Evolutionary conservation across 1,284 basidiomycete genomes (phyloP), one percentile per base, ranked within the genome.

Genomic region (Rhodotorula sp.): DNA sequence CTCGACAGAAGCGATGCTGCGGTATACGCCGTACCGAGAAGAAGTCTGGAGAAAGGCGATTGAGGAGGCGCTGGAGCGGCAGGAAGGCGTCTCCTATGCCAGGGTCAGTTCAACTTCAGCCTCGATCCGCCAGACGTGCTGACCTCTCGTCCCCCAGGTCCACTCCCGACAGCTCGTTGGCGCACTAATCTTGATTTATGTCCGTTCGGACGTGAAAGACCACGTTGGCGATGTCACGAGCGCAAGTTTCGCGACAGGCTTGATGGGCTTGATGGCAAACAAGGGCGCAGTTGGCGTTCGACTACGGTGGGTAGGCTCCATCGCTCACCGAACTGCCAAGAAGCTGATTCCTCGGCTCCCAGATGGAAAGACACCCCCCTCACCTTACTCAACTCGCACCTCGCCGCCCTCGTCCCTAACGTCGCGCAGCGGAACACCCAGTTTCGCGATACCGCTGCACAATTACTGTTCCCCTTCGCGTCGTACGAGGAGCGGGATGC

Each of bases 361-460:
- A 86, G 92, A 15, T 83, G 98, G 51, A 91, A 94, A 73, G 92
- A 98, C 81, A 89, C 92, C 2, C 93, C 90, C 0, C 80, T 98
- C 28, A 96, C 92, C 77, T 91, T 97, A 77, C 87, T 97, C 82
- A 98, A 98, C 80, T 94, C 92, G 74, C 95, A 99, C 83, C 84
- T 99, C 62, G 95, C 94, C 16, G 95, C 96, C 2, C 95, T 95
- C 1, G 94, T 97, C 78, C 85, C 87, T 69, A 89, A 91, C 62
- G 86, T 91, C 37, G 85, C 89, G 15, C 85, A 89, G 71, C 85
- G 95, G 10, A 97, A 96, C 77, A 87, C 88, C 0, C 94, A 98
- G 79, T 83, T 94, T 7, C 88, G 88, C 0, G 89, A 88, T 1
- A 90, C 95, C 67, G 92, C 94, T 74, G 88, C 90, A 74, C 87